phyloP scores from a whole-genome alignment of 208 protist species.

The Tritrichomonas foetus region DNA sequence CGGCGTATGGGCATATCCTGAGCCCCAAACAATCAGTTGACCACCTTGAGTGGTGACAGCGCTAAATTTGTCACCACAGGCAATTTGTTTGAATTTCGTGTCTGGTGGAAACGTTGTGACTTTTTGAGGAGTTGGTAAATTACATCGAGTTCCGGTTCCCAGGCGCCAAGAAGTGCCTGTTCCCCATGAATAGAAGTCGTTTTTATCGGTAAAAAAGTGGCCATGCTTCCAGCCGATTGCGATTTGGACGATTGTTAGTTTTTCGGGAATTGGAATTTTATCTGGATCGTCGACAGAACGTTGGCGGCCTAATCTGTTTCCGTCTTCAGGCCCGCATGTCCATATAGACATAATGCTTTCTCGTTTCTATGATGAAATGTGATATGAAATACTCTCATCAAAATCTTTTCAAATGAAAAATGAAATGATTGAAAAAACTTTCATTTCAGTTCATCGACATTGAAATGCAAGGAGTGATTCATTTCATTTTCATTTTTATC shows the following conservation, averaged over 20 bases:
- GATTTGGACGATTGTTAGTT: background rate
- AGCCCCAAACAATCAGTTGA: background rate
- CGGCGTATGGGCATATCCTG: background rate
- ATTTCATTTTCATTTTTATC: too few species aligned
- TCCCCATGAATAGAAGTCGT: conserved; percentile 26
- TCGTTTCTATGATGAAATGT: too few species aligned
- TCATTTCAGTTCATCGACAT: too few species aligned
- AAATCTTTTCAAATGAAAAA: too few species aligned
- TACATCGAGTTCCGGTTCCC: background rate
- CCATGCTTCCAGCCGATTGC: conserved; percentile 35
- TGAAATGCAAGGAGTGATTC: too few species aligned
- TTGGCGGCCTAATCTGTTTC: background rate
- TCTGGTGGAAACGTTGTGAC: background rate
- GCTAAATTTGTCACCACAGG: background rate
- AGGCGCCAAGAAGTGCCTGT: background rate
- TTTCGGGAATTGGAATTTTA: background rate
- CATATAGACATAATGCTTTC: conserved; percentile 1
- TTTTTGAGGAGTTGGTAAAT: background rate
- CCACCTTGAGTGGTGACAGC: background rate
- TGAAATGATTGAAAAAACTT: too few species aligned
- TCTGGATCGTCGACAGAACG: background rate
- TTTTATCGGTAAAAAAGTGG: background rate
- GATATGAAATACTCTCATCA: too few species aligned
- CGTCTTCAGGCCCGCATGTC: conserved; percentile 22
- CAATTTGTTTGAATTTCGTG: background rate